These are phyloP conservation scores for Dipodascopsis uninucleata DNA, from an alignment of 805 yeast species.

Conservation along the genomic window DNA sequence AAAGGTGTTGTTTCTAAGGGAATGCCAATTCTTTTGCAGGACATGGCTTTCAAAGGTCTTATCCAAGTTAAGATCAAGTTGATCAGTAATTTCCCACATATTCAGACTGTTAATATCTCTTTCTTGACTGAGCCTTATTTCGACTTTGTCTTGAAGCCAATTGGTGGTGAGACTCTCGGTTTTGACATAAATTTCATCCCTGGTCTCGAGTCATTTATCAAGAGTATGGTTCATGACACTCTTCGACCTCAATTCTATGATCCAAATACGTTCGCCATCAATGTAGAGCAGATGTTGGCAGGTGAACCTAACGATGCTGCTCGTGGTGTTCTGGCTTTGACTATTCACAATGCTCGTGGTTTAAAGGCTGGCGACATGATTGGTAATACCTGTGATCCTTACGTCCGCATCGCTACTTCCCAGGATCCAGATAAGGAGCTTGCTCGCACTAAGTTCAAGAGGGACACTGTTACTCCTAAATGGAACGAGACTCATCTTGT, in stretches of 20 bases:
- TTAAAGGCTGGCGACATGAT: constrained; percentile 64
- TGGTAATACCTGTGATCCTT: constrained; percentile 88
- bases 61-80: constrained; percentile 81
- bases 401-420: constrained; percentile 65
- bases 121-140: constrained; percentile 81
- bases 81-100: constrained; percentile 88
- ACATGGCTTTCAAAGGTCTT: constrained; percentile 69
- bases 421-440: constrained; percentile 43
- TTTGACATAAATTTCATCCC: constrained; percentile 87
- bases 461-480: constrained; percentile 65
- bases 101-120: constrained; percentile 84
- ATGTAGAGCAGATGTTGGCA: constrained; percentile 82
- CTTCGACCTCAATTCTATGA: constrained; percentile 83
- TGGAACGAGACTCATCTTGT: constrained; percentile 80
- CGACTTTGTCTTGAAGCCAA: constrained; percentile 75
- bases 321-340: constrained; percentile 77
- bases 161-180: constrained; percentile 79
- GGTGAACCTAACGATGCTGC: constrained; percentile 78
- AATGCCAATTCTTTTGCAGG: constrained; percentile 74
- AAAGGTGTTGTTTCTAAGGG: constrained; percentile 66
- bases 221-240: constrained; percentile 79
- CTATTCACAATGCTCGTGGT: constrained; percentile 60
- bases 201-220: constrained; percentile 76
- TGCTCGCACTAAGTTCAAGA: constrained; percentile 65
- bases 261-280: constrained; percentile 90